Conservation (phyloP, 2,329 filamentous ascomycete species). For the Pyrenochaeta sp. region DNA sequence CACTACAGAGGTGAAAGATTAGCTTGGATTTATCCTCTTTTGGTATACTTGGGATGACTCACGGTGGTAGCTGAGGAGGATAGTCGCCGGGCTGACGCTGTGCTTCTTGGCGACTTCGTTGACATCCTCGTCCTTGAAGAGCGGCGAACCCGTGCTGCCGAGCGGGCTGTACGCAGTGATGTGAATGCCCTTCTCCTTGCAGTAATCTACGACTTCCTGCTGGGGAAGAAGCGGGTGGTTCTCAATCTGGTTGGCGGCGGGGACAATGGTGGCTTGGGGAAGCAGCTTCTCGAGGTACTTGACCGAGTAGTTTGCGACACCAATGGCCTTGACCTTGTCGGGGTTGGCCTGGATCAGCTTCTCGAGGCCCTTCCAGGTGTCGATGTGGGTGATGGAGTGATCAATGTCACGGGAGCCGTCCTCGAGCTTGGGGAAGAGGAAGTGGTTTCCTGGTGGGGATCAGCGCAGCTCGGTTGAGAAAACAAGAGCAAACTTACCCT, state of each 20-base stretch:
- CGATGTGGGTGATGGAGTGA: constrained; percentile 71
- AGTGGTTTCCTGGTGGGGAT: constrained; percentile 64
- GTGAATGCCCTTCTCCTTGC: constrained; percentile 72
- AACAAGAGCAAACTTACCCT: constrained; percentile 56
- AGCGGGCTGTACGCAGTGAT: constrained; percentile 72
- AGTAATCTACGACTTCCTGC: constrained; percentile 74
- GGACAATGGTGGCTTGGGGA: constrained; percentile 67
- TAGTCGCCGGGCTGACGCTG: constrained; percentile 58
- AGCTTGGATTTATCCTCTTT: no score
- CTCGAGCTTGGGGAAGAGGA: constrained; percentile 75
- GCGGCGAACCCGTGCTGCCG: constrained; percentile 57
- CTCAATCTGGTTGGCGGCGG: constrained; percentile 76
- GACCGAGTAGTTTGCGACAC: constrained; percentile 59
- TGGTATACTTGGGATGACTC: constrained; percentile 40
- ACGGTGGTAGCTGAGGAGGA: constrained; percentile 78
- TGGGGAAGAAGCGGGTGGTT: constrained; percentile 76
- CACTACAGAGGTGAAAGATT: constrained; percentile 59
- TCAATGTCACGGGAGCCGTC: constrained; percentile 79
- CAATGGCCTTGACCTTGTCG: constrained; percentile 58
- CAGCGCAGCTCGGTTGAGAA: neutral
- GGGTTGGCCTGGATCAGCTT: constrained; percentile 58
- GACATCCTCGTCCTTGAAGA: constrained; percentile 58
- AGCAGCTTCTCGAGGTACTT: constrained; percentile 60
- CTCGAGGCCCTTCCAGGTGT: constrained; percentile 82
- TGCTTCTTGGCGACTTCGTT: constrained; percentile 59